Evolutionary conservation across 805 yeast genomes (phyloP).

Genomic region (Ogataea allantospora): DNA sequence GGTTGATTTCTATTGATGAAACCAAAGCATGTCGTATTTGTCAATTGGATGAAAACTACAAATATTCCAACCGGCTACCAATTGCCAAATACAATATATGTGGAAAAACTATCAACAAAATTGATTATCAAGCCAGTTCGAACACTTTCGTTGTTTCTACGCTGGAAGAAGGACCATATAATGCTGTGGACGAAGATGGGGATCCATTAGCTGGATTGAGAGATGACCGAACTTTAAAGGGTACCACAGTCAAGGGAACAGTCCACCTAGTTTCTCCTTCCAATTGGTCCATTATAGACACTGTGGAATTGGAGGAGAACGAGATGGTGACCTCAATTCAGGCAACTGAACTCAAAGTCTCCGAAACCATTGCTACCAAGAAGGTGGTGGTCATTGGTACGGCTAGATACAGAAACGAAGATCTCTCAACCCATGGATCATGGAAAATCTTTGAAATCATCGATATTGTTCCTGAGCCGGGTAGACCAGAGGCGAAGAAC

Average conservation of each 20-base stretch:
- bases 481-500: constrained; percentile 76
- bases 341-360: constrained; percentile 45
- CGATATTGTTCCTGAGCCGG: constrained; percentile 87
- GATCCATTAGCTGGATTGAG: constrained; percentile 56
- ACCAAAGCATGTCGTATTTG: constrained; percentile 65
- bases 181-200: constrained; percentile 74
- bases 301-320: constrained; percentile 60
- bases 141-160: constrained; percentile 64
- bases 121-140: constrained; percentile 68
- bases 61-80: constrained; percentile 62
- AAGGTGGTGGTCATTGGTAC: constrained; percentile 80
- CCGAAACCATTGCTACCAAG: constrained; percentile 36
- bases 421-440: constrained; percentile 73
- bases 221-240: constrained; percentile 45
- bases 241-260: constrained; percentile 56
- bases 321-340: constrained; percentile 61
- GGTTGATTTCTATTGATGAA: constrained; percentile 71
- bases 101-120: constrained; percentile 54
- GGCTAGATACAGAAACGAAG: constrained; percentile 74
- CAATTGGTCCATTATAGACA: constrained; percentile 76
- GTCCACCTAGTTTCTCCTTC: constrained; percentile 68
- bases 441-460: constrained; percentile 72
- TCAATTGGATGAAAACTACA: constrained; percentile 43
- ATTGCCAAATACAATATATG: constrained; percentile 51
- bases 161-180: constrained; percentile 54